phyloP scores from a whole-genome alignment of 164 flowering plant genomes.

The Liriodendron chinense region DNA sequence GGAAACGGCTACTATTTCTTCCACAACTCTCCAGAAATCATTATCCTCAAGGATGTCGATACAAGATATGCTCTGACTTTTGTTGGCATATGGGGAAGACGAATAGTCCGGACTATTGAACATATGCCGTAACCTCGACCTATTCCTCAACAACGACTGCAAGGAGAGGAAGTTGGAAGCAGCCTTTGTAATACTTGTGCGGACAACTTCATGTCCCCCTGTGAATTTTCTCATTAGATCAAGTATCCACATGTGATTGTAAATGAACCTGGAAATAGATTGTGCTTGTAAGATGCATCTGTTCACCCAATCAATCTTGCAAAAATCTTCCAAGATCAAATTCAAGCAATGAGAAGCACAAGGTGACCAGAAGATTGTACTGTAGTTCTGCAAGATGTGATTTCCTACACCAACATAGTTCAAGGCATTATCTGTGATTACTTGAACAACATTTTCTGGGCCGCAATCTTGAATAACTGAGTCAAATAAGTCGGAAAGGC shows the following conservation, averaged over 20 bases:
- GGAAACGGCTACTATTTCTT: constrained; percentile 80
- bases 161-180: constrained; percentile 73
- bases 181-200: constrained; percentile 66
- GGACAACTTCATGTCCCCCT: constrained; percentile 69
- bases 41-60: constrained; percentile 58
- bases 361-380: constrained; percentile 69
- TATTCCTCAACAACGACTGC: constrained; percentile 68
- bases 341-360: constrained; percentile 88
- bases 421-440: constrained; percentile 67
- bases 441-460: constrained; percentile 83
- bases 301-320: constrained; percentile 79
- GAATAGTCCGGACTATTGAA: constrained; percentile 70
- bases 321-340: constrained; percentile 78
- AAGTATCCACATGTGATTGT: constrained; percentile 63
- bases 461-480: constrained; percentile 87
- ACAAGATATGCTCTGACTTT: constrained; percentile 56
- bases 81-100: constrained; percentile 46
- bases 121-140: constrained; percentile 65
- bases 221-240: constrained; percentile 74
- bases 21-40: constrained; percentile 82
- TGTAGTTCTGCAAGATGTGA: constrained; percentile 71
- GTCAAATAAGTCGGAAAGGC: constrained; percentile 71
- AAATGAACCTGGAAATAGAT: constrained; percentile 66
- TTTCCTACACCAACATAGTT: constrained; percentile 55
- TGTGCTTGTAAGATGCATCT: constrained; percentile 77